A percentile compares a stretch with the other conserved stretches of the same genome.
phyloP scores from a whole-genome alignment of 2,329 filamentous ascomycete species.

The Sphaerulina populicola region DNA sequence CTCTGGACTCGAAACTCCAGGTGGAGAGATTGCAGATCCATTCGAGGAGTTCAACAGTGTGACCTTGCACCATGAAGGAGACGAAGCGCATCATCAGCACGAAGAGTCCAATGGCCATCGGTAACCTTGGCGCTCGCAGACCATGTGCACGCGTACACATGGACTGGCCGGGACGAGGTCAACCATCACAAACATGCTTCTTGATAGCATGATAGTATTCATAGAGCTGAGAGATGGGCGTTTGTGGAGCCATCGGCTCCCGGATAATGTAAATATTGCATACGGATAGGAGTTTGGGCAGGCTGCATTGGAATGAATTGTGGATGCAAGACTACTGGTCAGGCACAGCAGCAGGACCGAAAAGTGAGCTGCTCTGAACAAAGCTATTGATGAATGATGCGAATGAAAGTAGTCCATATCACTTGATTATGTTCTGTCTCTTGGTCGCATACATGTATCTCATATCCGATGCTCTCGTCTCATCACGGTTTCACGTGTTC shows the following conservation, averaged over 20 bases:
- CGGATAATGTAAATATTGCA: slow-evolving; percentile 18
- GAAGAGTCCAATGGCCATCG: slow-evolving; percentile 20
- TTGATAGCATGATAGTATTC: neutral
- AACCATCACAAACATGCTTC: neutral
- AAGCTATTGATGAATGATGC: slow-evolving; percentile 6
- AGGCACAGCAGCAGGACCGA: slow-evolving; percentile 4
- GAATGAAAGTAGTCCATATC: slow-evolving; percentile 5
- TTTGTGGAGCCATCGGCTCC: neutral
- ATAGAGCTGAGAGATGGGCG: neutral
- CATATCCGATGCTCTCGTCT: neutral
- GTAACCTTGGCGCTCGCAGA: slow-evolving; percentile 16
- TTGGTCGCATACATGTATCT: neutral
- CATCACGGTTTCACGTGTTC: neutral
- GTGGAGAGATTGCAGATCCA: slow-evolving; percentile 72
- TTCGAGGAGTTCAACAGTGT: slow-evolving; percentile 99
- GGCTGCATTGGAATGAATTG: neutral
- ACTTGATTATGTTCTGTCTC: neutral
- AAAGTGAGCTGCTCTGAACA: neutral
- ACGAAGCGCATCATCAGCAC: slow-evolving; percentile 40
- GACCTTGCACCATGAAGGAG: slow-evolving; percentile 90
- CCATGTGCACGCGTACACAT: neutral
- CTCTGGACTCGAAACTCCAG: slow-evolving; percentile 75
- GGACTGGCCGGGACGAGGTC: neutral
- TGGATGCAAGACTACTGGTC: neutral
- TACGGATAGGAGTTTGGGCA: slow-evolving; percentile 8